Base-by-base conservation (phyloP, 2,329 filamentous ascomycete species). In the Podosphaera leucotricha region DNA sequence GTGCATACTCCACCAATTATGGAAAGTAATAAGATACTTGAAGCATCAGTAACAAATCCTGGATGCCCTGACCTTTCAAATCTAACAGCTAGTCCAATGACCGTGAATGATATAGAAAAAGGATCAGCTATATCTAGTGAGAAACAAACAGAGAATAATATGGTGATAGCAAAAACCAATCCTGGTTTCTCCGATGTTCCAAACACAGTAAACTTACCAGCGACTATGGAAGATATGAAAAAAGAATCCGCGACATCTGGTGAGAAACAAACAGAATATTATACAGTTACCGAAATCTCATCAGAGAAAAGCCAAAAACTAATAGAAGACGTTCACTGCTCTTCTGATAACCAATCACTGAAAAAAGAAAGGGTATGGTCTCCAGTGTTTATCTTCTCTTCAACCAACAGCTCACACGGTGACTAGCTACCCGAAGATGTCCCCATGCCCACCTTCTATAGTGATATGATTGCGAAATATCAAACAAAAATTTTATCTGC, bases 401-500 rank as follows among this genome's bases (percentile, higher is more conserved):
- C 10, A 33, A 33, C 28, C 11, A 43, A 47, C 60, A 60, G 47
- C 2, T 49, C 55, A 20, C 50, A 65, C 37, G 67, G 72, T 28
- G 67, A 64, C 43, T 71, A 76, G 38, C 68, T 82, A 3, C 78
- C 78, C 3, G 81, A 87, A 52, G 79, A 87, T 57, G 67, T 83
- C 36, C 81, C 83, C 1, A 81, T 84, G 66, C 83, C 87, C 2
- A 92, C 82, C 0, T 93, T 86, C 55, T 95, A 95, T 58, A 86
- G 86, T 57, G 84, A 93, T 57, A 83, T 94, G 70, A 85, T 95
- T 33, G 77, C 84, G 46, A 87, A 92, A 54, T 85, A 92, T 55
- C 76, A 92, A 55, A 93, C 85, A 5, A 92, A 87, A 56, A 80
- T 98, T 38, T 65, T 98, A 5, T 98, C 92, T 1, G 84, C 85